These are phyloP conservation scores for Cucumis hystrix DNA, from an alignment of 306 rosid species.

Conservation along the genomic window DNA sequence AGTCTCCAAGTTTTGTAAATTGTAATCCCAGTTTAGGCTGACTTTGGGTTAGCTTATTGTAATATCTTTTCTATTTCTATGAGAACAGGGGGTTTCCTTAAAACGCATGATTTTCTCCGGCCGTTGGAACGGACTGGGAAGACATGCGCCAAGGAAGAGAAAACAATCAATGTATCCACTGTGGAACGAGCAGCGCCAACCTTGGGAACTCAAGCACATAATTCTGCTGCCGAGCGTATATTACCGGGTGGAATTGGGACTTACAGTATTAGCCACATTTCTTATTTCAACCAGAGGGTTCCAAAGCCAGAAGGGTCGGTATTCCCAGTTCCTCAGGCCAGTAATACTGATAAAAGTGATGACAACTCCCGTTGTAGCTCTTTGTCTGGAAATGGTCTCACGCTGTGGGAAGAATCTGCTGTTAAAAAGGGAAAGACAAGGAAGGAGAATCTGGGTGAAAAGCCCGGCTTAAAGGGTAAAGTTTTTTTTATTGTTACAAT, in stretches of 20 bases:
- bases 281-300: constrained; percentile 46
- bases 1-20: not conserved
- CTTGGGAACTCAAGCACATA: constrained; percentile 4
- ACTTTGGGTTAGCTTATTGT: not conserved
- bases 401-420: constrained; percentile 84
- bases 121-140: constrained; percentile 65
- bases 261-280: constrained; percentile 77
- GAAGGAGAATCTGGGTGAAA: constrained; percentile 73
- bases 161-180: constrained; percentile 10
- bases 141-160: constrained; percentile 54
- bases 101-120: constrained; percentile 88
- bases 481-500: not conserved
- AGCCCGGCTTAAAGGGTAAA: constrained; percentile 42
- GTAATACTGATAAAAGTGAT: constrained; percentile 46
- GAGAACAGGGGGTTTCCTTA: constrained; percentile 51
- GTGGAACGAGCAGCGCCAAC: constrained; percentile 20
- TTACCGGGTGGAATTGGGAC: constrained; percentile 97
- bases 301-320: constrained; percentile 64
- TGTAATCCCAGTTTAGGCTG: not conserved
- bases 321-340: constrained; percentile 41
- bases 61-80: not conserved
- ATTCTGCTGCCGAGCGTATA: constrained; percentile 47
- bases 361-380: constrained; percentile 78
- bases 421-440: constrained; percentile 70
- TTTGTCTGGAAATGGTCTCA: constrained; percentile 70